Evolutionary conservation across 2,329 filamentous ascomycete genomes (phyloP).

Genomic region (Calonectria ilicicola): DNA sequence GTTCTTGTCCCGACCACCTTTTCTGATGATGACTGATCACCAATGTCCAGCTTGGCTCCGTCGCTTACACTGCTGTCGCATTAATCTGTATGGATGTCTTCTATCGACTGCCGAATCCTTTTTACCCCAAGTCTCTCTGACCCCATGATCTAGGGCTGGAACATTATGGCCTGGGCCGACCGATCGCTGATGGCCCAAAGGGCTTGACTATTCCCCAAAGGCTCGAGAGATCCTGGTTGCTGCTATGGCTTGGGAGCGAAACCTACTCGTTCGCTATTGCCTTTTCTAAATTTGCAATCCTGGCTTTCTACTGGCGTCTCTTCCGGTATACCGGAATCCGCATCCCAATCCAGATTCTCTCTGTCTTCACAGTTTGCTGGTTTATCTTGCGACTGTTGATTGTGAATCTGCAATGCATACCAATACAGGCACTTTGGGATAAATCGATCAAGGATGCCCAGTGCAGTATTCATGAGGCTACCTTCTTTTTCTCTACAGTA

Average conservation of each 20-base stretch:
- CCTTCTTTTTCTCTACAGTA: slow-evolving; percentile 48
- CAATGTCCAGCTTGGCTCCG: not conserved
- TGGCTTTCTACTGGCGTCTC: slow-evolving; percentile 1
- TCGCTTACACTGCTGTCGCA: not conserved
- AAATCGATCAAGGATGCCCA: slow-evolving; percentile 36
- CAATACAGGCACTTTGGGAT: slow-evolving; percentile 49
- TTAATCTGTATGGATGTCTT: not conserved
- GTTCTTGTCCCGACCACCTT: too few relatives aligned
- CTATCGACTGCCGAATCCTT: too few relatives aligned
- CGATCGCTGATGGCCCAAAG: not conserved
- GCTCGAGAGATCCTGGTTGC: not conserved
- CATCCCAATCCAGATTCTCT: slow-evolving; percentile 43
- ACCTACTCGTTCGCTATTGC: not conserved
- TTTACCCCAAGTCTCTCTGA: not conserved
- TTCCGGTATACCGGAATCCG: slow-evolving; percentile 30
- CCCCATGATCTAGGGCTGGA: not conserved
- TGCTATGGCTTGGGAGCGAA: not conserved
- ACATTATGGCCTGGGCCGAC: not conserved
- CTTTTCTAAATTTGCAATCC: slow-evolving; percentile 4
- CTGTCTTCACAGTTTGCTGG: slow-evolving; percentile 40
- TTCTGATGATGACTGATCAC: too few relatives aligned
- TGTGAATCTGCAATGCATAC: slow-evolving; percentile 48
- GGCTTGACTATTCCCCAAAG: not conserved
- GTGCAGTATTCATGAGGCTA: slow-evolving; percentile 46
- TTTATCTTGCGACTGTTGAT: slow-evolving; percentile 46